Evolutionary conservation across 768 basidiomycete genomes (phyloP).

Genomic region (Thelephora ganbajun): DNA sequence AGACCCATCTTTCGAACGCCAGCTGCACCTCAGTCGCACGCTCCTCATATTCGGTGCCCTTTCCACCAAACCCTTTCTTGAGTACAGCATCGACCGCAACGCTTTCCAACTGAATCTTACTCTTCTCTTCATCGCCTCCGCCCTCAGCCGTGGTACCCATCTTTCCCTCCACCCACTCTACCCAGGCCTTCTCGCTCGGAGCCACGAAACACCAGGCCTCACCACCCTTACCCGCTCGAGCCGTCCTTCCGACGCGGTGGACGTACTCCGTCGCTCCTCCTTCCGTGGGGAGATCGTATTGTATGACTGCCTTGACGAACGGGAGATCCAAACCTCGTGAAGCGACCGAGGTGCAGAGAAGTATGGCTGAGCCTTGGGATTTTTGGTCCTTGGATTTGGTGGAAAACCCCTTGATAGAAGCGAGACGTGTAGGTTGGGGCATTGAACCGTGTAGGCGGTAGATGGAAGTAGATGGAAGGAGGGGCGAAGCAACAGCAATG

Average conservation of each 20-base stretch:
- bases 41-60: constrained; percentile 64
- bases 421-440: constrained; percentile 63
- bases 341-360: constrained; percentile 94
- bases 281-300: constrained; percentile 96
- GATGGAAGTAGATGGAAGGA: constrained; percentile 71
- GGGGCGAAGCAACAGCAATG: constrained; percentile 49
- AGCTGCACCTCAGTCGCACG: constrained; percentile 94
- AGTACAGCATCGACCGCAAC: constrained; percentile 61
- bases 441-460: constrained; percentile 92
- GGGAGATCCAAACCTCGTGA: constrained; percentile 97
- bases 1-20: constrained; percentile 89
- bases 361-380: constrained; percentile 41
- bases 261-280: constrained; percentile 94
- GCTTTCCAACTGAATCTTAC: constrained; percentile 38
- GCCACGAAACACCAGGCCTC: constrained; percentile 91
- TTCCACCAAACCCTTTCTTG: constrained; percentile 75
- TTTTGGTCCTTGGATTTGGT: constrained; percentile 17
- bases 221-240: constrained; percentile 89
- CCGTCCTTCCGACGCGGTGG: constrained; percentile 93
- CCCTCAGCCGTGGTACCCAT: constrained; percentile 40
- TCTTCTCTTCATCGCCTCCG: constrained; percentile 14
- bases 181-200: constrained; percentile 82
- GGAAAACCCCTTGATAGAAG: constrained; percentile 71
- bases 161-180: constrained; percentile 74
- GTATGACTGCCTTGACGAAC: constrained; percentile 84